Base-by-base conservation (phyloP, 352 stramenopile species). In the Phytophthora parvispora region DNA sequence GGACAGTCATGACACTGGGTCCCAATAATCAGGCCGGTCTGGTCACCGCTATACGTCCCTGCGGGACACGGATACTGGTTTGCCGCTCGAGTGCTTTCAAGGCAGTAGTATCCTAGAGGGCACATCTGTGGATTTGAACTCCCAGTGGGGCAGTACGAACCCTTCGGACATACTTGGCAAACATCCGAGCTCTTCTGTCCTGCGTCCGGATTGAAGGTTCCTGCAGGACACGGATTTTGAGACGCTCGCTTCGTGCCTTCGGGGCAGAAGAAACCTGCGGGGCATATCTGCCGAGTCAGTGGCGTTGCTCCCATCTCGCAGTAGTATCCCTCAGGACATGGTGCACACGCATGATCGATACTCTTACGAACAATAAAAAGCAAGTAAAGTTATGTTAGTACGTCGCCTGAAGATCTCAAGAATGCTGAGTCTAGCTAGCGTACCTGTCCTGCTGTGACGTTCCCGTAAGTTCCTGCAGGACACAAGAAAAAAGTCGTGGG, bases 51-150 rank as follows among this genome's bases (percentile, higher is more conserved):
- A 63, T 95, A 98, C 0, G 91, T 97, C 9, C 95, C 95, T 0
- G 86, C 81, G 31, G 91, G 84, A 72, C 95, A 99, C 0, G 92
- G 93, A 63, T 91, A 97, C 60, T 97, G 80, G 13, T 87, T 82
- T 0, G 64, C 61, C 7, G 78, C 76, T 12, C 63, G 52, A 6
- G 93, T 98, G 15, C 88, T 85, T 49, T 86, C 74, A 0, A 83
- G 64, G 50, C 95, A 98, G 56, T 89, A 98, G 52, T 95, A 91
- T 4, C 95, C 95, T 9, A 75, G 70, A 1, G 91, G 86, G 63
- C 93, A 98, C 1, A 68, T 6, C 28, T 79, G 65, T 20, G 84
- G 84, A 20, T 77, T 50, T 0, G 81, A 72, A 3, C 65, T 84
- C 13, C 79, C 89, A 54, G 84, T 71, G 4, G 74, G 63, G n/a